phyloP scores from a whole-genome alignment of 108 stramenopile genomes.

The Skeletonema marinoi region DNA sequence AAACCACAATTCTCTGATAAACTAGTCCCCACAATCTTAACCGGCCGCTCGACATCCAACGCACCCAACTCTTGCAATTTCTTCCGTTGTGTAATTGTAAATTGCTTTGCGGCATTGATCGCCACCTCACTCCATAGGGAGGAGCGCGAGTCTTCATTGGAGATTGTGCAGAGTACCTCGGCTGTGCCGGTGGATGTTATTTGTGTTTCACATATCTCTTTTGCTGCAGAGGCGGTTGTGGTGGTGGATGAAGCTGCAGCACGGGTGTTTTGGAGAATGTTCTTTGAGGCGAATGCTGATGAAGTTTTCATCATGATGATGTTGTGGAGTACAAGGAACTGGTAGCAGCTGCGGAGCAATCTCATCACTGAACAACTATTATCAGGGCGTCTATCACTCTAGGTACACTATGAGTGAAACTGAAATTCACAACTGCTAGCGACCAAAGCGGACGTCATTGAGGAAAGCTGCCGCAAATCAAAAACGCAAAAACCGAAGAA shows the following conservation, averaged over 20 bases:
- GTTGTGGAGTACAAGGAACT: too few relatives aligned
- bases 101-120: slow-evolving; percentile 43
- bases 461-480: too few relatives aligned
- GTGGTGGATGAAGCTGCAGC: not conserved
- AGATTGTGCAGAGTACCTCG: slow-evolving; percentile 2
- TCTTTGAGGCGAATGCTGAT: too few relatives aligned
- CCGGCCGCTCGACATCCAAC: slow-evolving; percentile 33
- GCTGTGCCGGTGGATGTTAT: not conserved
- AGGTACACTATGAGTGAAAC: too few relatives aligned
- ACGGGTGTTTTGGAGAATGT: too few relatives aligned
- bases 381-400: too few relatives aligned
- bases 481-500: too few relatives aligned
- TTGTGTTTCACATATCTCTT: slow-evolving; percentile 7
- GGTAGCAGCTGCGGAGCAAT: too few relatives aligned
- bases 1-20: slow-evolving; percentile 1
- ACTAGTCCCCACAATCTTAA: slow-evolving; percentile 24
- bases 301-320: too few relatives aligned
- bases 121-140: slow-evolving; percentile 23
- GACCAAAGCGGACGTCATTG: too few relatives aligned
- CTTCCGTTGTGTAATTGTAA: slow-evolving; percentile 31
- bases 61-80: slow-evolving; percentile 39
- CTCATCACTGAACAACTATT: too few relatives aligned
- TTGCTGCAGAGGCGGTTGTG: not conserved
- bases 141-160: not conserved
- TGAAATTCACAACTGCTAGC: too few relatives aligned